Conservation (phyloP, 2,329 filamentous ascomycete species). For the Akanthomyces lecanii region DNA sequence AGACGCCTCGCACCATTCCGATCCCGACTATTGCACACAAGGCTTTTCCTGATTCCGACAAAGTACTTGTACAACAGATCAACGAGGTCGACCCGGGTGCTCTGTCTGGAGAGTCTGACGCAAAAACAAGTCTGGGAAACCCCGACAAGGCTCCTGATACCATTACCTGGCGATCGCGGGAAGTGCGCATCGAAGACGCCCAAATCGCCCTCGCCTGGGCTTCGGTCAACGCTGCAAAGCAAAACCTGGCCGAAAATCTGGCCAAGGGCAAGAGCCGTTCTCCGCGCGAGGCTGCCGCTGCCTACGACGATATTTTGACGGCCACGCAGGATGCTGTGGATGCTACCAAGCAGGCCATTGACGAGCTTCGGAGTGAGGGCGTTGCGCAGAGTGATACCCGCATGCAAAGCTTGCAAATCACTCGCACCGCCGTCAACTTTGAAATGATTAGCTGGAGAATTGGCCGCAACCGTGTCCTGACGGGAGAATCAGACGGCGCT, state of each 20-base stretch:
- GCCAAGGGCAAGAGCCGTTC: slow-evolving; percentile 39
- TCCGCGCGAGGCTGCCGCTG: slow-evolving; percentile 68
- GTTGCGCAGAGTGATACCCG: slow-evolving; percentile 77
- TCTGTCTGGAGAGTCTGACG: slow-evolving; percentile 36
- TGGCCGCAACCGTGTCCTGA: slow-evolving; percentile 83
- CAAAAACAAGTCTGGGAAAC: slow-evolving; percentile 45
- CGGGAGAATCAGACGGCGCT: slow-evolving; percentile 77
- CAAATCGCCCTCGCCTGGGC: slow-evolving; percentile 82
- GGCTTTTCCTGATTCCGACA: slow-evolving; percentile 66
- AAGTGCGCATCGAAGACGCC: slow-evolving; percentile 87
- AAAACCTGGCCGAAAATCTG: slow-evolving; percentile 45
- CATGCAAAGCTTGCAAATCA: slow-evolving; percentile 91
- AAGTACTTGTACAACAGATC: slow-evolving; percentile 60
- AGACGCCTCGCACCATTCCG: slow-evolving; percentile 79
- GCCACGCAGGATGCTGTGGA: slow-evolving; percentile 92
- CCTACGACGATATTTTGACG: slow-evolving; percentile 87
- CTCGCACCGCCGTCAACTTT: slow-evolving; percentile 89
- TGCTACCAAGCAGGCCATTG: slow-evolving; percentile 87
- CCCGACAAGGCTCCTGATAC: slow-evolving; percentile 62
- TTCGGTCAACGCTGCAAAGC: slow-evolving; percentile 55
- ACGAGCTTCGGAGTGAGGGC: slow-evolving; percentile 80
- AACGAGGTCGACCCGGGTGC: slow-evolving; percentile 61
- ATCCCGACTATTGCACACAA: slow-evolving; percentile 74
- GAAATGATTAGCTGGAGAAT: slow-evolving; percentile 93
- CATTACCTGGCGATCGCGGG: slow-evolving; percentile 80